phyloP scores from a whole-genome alignment of 805 yeast genomes.

The Ogataea polymorpha region DNA sequence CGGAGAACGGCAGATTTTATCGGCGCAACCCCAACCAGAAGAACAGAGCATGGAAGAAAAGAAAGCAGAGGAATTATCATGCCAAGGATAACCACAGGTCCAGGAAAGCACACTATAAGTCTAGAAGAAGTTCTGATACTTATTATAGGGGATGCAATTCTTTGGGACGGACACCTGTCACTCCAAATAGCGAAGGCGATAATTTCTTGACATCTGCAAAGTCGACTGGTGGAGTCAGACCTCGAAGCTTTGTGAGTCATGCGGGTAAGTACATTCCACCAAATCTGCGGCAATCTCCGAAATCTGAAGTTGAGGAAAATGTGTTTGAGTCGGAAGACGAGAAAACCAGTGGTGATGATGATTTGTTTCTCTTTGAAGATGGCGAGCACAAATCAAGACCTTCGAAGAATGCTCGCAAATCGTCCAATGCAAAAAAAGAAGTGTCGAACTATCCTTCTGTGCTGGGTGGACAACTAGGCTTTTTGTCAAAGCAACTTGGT shows the following conservation, averaged over 20 bases:
- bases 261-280: conserved; percentile 71
- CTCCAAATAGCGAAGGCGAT: conserved; percentile 7
- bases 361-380: conserved; percentile 40
- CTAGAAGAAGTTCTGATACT: conserved; percentile 9
- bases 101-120: conserved; percentile 11
- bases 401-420: conserved; percentile 1
- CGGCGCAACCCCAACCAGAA: conserved; percentile 23
- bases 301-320: conserved; percentile 18
- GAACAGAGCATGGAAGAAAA: conserved; percentile 29
- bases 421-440: conserved; percentile 15
- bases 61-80: conserved; percentile 24
- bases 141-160: conserved; percentile 19
- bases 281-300: conserved; percentile 52
- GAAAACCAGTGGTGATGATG: conserved; percentile 30
- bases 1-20: conserved; percentile 15
- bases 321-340: conserved; percentile 32
- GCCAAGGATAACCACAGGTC: conserved; percentile 26
- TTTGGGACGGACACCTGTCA: conserved; percentile 20
- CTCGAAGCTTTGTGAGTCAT: conserved; percentile 28
- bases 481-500: conserved; percentile 19
- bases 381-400: conserved; percentile 6
- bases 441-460: conserved; percentile 26
- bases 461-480: conserved; percentile 13
- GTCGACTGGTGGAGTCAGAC: conserved; percentile 14
- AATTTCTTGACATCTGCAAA: conserved; percentile 1